Conservation (phyloP, 2,329 filamentous ascomycete genomes). For the Pleoardoris graminearum region DNA sequence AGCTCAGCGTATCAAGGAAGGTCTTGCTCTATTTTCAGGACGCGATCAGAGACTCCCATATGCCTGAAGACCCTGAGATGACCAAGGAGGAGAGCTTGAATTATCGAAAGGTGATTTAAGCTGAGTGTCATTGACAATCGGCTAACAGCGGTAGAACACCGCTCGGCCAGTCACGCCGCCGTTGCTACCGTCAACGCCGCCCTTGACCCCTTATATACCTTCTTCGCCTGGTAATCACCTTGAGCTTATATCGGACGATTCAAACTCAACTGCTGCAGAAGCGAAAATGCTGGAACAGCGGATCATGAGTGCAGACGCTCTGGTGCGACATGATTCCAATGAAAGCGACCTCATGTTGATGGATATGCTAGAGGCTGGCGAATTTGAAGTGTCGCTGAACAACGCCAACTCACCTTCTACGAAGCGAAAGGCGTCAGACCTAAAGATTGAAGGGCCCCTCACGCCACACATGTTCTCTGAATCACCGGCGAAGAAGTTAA, state of each 20-base stretch:
- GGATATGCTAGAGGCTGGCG: slow-evolving; percentile 28
- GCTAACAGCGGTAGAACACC: slow-evolving; percentile 34
- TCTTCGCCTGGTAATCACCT: slow-evolving; percentile 46
- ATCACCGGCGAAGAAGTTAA: slow-evolving; percentile 46
- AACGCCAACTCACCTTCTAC: slow-evolving; percentile 19
- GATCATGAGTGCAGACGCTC: slow-evolving; percentile 39
- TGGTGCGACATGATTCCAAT: slow-evolving; percentile 38
- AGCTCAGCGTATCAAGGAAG: slow-evolving; percentile 43
- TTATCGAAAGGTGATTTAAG: slow-evolving; percentile 28
- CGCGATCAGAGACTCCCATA: slow-evolving; percentile 29
- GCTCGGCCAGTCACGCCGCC: slow-evolving; percentile 51
- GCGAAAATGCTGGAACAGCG: slow-evolving; percentile 36
- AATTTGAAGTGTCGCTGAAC: slow-evolving; percentile 24
- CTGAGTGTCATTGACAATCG: neutral
- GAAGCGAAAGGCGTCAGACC: slow-evolving; percentile 42
- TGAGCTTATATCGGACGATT: slow-evolving; percentile 43
- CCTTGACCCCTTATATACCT: slow-evolving; percentile 43
- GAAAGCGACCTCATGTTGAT: slow-evolving; percentile 39
- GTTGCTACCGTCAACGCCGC: slow-evolving; percentile 51
- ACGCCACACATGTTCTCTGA: slow-evolving; percentile 46
- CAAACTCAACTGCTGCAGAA: slow-evolving; percentile 41
- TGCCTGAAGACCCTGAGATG: slow-evolving; percentile 24
- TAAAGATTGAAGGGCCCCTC: slow-evolving; percentile 53
- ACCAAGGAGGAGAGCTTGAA: slow-evolving; percentile 18
- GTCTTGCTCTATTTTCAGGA: slow-evolving; percentile 43